Conservation (phyloP, 2,329 filamentous ascomycete species). For the Aspergillus clavatus region DNA sequence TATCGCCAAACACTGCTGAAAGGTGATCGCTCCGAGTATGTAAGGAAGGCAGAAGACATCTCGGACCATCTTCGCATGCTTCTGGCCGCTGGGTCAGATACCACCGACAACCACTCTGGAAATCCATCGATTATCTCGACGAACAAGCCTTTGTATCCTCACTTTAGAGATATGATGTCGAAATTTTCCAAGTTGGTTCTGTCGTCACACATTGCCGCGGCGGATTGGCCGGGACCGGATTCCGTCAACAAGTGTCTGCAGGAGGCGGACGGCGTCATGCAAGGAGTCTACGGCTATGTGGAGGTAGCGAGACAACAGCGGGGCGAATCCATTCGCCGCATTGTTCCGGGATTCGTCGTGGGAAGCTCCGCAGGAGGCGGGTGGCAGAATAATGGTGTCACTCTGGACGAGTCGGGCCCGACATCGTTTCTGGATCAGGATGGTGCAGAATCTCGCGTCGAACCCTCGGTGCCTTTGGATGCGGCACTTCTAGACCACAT, state of each 20-base stretch:
- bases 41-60: constrained; percentile 92
- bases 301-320: constrained; percentile 90
- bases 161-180: constrained; percentile 99
- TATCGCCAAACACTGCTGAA: constrained; percentile 87
- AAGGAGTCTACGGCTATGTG: constrained; percentile 93
- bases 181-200: constrained; percentile 99
- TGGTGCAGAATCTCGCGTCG: constrained; percentile 66
- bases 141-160: constrained; percentile 93
- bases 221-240: constrained; percentile 91
- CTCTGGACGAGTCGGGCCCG: constrained; percentile 60
- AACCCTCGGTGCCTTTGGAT: constrained; percentile 72
- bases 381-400: constrained; percentile 67
- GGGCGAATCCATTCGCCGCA: constrained; percentile 86
- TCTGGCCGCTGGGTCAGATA: constrained; percentile 91
- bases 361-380: constrained; percentile 78
- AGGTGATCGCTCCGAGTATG: constrained; percentile 81
- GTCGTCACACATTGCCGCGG: constrained; percentile 93
- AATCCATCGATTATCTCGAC: constrained; percentile 99
- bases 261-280: constrained; percentile 92
- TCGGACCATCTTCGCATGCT: constrained; percentile 91
- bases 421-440: constrained; percentile 78
- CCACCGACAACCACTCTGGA: constrained; percentile 96
- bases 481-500: constrained; percentile 72
- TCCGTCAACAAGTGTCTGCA: constrained; percentile 92
- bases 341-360: constrained; percentile 88